Evolutionary conservation across 768 basidiomycete genomes (phyloP), one percentile per base, ranked within the genome.

Genomic region (Leccinum broughii): DNA sequence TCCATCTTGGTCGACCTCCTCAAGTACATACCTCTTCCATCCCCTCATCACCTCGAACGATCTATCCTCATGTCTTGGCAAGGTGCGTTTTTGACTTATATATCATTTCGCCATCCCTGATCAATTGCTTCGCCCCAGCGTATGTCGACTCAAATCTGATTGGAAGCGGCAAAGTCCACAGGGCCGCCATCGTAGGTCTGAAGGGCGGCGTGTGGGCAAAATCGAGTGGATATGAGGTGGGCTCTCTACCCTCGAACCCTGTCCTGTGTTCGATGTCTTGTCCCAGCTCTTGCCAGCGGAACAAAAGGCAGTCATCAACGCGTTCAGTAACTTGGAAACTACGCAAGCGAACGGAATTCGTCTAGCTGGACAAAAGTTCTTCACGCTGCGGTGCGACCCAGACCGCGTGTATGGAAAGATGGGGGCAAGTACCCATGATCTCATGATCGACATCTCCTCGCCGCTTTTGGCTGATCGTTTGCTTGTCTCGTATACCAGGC

Each of bases 121-220:
- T 61, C 58, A 62, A 44, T 61, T 6, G 87, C 89, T 65, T 86
- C 75, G 8, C 9, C 20, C 9, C 62, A 95, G 93, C 74, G 48
- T 94, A 93, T 76, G 90, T 94, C 74, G 91, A 95, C 73, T 75
- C 75, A 66, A 88, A 92, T 74, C 87, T 96, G 62, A 66, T 95
- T 61, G 90, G 86, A 13, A 86, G 73, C 60, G 84, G 84, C 69
- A 93, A 85, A 78, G 77, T 96, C 66, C 15, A 77, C 7, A 83
- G 79, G 71, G 95, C 93, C 56, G 93, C 92, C 39, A 74, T 74
- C 54, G 20, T 74, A n/a, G 72, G 72, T 28, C 63, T 34, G 3
- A 57, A 61, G 44, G 73, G 72, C 28, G 73, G 72, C 41, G 58
- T 75, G 7, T 74, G 72, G 72, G 72, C 72, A 20, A 56, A 7